Base-by-base conservation (phyloP, 768 basidiomycete species). In the Agaricus bisporus region DNA sequence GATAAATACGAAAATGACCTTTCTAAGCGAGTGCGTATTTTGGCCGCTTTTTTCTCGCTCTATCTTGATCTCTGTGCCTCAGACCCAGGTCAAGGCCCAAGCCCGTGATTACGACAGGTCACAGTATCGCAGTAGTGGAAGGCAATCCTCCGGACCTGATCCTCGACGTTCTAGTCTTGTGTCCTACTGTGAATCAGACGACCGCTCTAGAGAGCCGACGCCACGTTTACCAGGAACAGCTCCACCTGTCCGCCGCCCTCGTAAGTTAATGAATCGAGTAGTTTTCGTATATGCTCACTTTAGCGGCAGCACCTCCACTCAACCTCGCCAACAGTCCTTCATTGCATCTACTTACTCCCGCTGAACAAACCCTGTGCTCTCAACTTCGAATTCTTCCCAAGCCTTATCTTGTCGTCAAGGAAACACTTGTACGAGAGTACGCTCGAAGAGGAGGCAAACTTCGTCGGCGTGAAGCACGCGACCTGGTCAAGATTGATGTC, bases 341-440 rank as follows among this genome's bases (percentile, higher is more conserved):
- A 0, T 73, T 98, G 5, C 91, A 98, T 63, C 79, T 99, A 8
- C 87, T 99, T 60, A 89, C 91, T 1, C 78, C 84, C 10, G 85
- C 83, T 26, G 95, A 99, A 69, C 91, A 94, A 66, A 73, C 78
- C 0, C 82, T 98, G 18, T 98, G 97, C 66, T 89, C 92, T 2
- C 78, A 82, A 51, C 78, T 98, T 28, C 87, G 94, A 5, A 93
- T 99, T 54, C 77, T 97, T 17, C 95, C 97, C 0, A 91, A 92
- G 63, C 93, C 97, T 0, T 99, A 97, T 66, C 83, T 99, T 48
- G 83, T 89, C 56, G 90, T 98, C 71, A 99, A 99, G 66, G 93
- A 97, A 68, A 91, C 88, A 4, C 81, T 97, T 39, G 85, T 99
- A 28, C 82, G 93, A 29, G 95, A 98, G 72, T 97, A 92, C 61